Evolutionary conservation across 208 protist species (phyloP).

Genomic region (Trypanosoma scelopori): DNA sequence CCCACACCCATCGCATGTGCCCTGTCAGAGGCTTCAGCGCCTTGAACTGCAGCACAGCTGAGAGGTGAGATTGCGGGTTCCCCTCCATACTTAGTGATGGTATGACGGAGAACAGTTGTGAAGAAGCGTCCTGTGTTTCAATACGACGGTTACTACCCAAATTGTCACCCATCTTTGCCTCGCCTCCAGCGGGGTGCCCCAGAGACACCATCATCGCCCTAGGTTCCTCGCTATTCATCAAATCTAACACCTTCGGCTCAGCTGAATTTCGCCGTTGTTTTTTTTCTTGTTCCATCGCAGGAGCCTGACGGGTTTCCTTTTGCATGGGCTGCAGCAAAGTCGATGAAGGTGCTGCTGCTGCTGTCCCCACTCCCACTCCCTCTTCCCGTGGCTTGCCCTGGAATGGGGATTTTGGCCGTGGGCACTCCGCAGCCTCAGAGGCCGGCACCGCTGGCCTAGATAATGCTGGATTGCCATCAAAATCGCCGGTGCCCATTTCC

Average conservation of each 20-base stretch:
- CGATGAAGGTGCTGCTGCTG: too few relatives aligned
- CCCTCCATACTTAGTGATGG: conserved; percentile 20
- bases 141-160: background rate
- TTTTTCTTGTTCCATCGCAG: too few relatives aligned
- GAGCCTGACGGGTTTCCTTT: too few relatives aligned
- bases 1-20: conserved; percentile 87
- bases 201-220: too few relatives aligned
- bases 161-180: background rate
- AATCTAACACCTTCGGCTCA: too few relatives aligned
- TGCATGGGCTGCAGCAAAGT: too few relatives aligned
- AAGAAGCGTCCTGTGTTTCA: conserved; percentile 13
- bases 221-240: too few relatives aligned
- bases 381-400: too few relatives aligned
- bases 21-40: conserved; percentile 63
- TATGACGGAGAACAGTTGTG: conserved; percentile 10
- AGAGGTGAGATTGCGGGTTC: background rate
- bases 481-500: background rate
- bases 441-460: background rate
- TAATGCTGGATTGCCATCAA: background rate
- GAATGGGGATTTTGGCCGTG: background rate
- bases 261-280: too few relatives aligned
- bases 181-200: background rate
- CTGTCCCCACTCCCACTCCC: too few relatives aligned
- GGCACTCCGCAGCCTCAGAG: background rate
- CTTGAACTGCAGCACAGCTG: conserved; percentile 36